A percentile compares a stretch with the other conserved stretches of the same genome.
Evolutionary conservation across 129 eudicot species (phyloP).

Genomic region (Oenanthe sinensis): DNA sequence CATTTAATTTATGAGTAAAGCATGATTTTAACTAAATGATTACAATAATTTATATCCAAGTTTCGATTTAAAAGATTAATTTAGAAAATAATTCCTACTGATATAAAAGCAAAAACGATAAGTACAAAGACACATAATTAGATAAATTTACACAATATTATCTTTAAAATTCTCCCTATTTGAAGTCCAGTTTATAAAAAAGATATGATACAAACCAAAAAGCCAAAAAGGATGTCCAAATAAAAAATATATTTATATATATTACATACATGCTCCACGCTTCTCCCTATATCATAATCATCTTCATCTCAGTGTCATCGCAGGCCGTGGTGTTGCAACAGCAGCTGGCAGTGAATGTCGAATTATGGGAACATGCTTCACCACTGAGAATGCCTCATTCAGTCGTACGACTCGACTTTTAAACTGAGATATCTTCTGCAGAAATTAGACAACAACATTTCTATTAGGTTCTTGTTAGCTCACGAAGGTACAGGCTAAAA

Average conservation of each 20-base stretch:
- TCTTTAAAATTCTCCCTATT: not conserved
- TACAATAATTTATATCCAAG: not conserved
- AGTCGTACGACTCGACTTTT: slow-evolving; percentile 77
- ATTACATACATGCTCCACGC: not conserved
- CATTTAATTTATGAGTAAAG: not conserved
- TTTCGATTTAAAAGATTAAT: not conserved
- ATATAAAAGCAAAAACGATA: not conserved
- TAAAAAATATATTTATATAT: not conserved
- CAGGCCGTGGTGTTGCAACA: slow-evolving; percentile 70
- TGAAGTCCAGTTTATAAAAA: not conserved
- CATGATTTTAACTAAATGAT: not conserved
- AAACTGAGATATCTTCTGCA: slow-evolving; percentile 94
- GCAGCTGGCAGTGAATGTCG: slow-evolving; percentile 70
- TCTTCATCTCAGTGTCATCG: slow-evolving; percentile 55
- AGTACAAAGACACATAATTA: not conserved
- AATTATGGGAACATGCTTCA: slow-evolving; percentile 67
- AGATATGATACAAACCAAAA: not conserved
- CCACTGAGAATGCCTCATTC: slow-evolving; percentile 84
- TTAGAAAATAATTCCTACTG: not conserved
- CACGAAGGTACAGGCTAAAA: not conserved
- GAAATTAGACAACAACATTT: not conserved
- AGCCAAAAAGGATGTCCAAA: not conserved
- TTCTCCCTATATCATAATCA: not conserved
- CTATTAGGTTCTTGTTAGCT: not conserved
- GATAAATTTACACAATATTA: not conserved